Percentiles rank a stretch among this genome's conserved stretches.
These are phyloP conservation scores for Tolypocladium pustulatum DNA, from an alignment of 2,329 filamentous ascomycete species.

Conservation along the genomic window DNA sequence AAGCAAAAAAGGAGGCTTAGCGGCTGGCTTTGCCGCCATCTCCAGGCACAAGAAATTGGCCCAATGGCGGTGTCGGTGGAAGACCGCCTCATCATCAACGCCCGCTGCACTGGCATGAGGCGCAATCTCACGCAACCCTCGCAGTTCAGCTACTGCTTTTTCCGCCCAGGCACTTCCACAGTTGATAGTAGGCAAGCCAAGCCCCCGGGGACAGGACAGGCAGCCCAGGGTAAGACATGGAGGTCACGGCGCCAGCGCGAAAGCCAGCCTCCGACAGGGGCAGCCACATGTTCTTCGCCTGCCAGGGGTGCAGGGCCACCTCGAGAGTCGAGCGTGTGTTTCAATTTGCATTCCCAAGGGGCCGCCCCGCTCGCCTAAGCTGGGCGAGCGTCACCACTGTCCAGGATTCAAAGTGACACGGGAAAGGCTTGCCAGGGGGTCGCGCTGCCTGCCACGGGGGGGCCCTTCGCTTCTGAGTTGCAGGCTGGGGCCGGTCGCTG, in stretches of 20 bases:
- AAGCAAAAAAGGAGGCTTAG: not conserved
- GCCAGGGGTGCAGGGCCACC: not conserved
- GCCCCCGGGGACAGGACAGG: not conserved
- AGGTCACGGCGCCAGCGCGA: not conserved
- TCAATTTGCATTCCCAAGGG: constrained; percentile 9
- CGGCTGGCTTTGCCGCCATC: not conserved
- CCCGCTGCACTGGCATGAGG: not conserved
- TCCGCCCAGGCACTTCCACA: not conserved
- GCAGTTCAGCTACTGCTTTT: not conserved
- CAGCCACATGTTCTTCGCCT: not conserved
- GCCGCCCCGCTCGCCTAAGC: constrained; percentile 7
- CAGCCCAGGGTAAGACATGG: no score
- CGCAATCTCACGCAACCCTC: not conserved
- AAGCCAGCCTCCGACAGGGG: not conserved
- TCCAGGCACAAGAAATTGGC: not conserved
- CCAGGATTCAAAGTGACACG: constrained; percentile 1
- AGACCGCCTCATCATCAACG: not conserved
- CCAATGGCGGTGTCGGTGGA: not conserved
- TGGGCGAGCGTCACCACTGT: constrained; percentile 1
- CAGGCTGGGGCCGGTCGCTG: not conserved
- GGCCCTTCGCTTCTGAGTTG: not conserved
- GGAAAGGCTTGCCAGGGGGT: constrained; percentile 2
- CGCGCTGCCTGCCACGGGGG: not conserved
- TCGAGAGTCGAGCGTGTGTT: constrained; percentile 6
- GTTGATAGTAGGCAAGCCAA: no score